These are phyloP conservation scores for Rhizophora apiculata DNA, from an alignment of 345 rosid species.

Conservation along the genomic window DNA sequence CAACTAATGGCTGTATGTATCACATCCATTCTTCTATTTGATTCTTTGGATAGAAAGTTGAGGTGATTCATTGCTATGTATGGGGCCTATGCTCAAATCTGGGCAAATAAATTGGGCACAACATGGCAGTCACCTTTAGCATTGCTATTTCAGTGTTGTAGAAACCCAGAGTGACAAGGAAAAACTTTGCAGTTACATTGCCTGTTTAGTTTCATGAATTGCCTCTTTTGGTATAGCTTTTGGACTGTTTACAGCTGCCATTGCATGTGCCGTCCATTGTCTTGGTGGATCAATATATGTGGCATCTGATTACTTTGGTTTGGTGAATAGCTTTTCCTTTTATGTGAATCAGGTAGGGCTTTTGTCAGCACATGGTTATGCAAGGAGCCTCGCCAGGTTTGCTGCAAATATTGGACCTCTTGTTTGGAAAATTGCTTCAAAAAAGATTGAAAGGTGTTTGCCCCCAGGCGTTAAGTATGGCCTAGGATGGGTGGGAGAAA, in stretches of 20 bases:
- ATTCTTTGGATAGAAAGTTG: slow-evolving; percentile 9
- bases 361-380: slow-evolving; percentile 65
- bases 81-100: neutral
- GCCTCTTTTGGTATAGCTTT: too few species aligned
- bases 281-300: slow-evolving; percentile 11
- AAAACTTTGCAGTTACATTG: too few species aligned
- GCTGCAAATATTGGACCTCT: slow-evolving; percentile 82
- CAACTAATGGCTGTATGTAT: slow-evolving; percentile 38
- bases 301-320: slow-evolving; percentile 5
- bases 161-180: too few species aligned
- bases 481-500: slow-evolving; percentile 86
- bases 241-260: too few species aligned
- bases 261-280: neutral
- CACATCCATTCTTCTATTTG: slow-evolving; percentile 11
- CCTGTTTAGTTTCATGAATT: too few species aligned
- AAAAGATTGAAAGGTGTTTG: slow-evolving; percentile 47
- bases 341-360: slow-evolving; percentile 66
- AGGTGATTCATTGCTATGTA: neutral
- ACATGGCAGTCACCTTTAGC: too few species aligned
- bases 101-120: too few species aligned
- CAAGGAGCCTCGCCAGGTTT: slow-evolving; percentile 83
- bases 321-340: slow-evolving; percentile 18
- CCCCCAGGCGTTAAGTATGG: slow-evolving; percentile 63
- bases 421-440: slow-evolving; percentile 73
- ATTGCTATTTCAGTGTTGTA: neutral